Evolutionary conservation across 2,329 filamentous ascomycete species (phyloP).

Genomic region (Hypoxylon rubiginosum): DNA sequence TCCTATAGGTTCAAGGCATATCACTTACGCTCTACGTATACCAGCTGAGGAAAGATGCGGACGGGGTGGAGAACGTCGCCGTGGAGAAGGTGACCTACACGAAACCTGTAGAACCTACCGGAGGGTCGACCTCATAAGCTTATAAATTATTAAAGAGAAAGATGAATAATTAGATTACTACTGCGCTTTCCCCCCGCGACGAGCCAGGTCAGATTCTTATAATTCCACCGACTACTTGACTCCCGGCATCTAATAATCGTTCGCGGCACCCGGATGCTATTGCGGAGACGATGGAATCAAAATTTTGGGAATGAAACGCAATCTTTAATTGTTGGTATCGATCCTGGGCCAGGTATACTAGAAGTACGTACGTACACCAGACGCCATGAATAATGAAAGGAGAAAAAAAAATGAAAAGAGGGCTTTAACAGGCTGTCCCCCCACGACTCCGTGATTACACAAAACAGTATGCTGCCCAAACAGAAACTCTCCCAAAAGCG

Average conservation of each 20-base stretch:
- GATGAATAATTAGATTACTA: constrained; percentile 28
- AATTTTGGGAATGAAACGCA: constrained; percentile 16
- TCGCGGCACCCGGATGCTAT: not conserved
- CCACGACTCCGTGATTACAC: constrained; percentile 22
- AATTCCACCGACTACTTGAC: constrained; percentile 8
- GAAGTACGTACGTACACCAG: constrained; percentile 41
- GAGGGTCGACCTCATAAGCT: constrained; percentile 60
- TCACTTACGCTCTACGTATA: constrained; percentile 97
- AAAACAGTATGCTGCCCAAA: constrained; percentile 27
- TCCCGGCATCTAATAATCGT: not conserved
- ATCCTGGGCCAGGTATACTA: constrained; percentile 24
- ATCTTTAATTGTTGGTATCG: constrained; percentile 41
- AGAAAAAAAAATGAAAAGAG: constrained; percentile 29
- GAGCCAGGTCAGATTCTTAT: constrained; percentile 4
- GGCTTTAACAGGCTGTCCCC: constrained; percentile 26
- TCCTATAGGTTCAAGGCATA: constrained; percentile 92
- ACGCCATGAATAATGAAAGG: constrained; percentile 47
- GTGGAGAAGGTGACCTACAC: constrained; percentile 91
- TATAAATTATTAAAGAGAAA: constrained; percentile 27
- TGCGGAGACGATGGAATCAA: constrained; percentile 16
- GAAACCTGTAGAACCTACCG: constrained; percentile 75
- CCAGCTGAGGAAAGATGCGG: constrained; percentile 81
- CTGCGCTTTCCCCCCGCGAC: constrained; percentile 11
- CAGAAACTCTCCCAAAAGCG: constrained; percentile 12
- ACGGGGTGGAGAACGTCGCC: constrained; percentile 82